Evolutionary conservation across 164 flowering plant genomes (phyloP), one percentile per base, ranked within the genome.

Genomic region (Annona cherimola): DNA sequence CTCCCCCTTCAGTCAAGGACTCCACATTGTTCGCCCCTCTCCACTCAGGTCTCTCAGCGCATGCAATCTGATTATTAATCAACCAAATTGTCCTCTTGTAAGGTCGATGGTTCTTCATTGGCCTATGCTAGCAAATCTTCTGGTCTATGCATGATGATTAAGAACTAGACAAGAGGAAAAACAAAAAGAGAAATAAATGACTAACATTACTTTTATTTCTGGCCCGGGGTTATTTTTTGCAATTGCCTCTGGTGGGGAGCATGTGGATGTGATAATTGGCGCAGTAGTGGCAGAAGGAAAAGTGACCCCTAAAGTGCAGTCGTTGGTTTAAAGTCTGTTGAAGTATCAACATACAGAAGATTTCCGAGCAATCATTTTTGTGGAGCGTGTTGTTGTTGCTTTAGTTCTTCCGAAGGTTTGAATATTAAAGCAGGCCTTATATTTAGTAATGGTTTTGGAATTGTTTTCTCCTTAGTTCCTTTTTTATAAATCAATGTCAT

Each of bases 211-310:
- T 40, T 11, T 12, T 63, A 14, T 69, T 2, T 61, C 54, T 73
- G 46, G 20, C 68, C 8, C 65, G 14, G 66, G 35, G n/a, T 66
- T 41, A 60, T 46, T 26, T 26, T 72, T 19, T 45, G 26, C 69
- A 93, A 98, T 86, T 76, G 99, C 86, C 69, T 93, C 98, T 86
- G 99, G 96, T 78, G 99, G 99, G 69, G 99, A 96, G 85, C 99
- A 93, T 76, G 96, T 96, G 75, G 98, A 96, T 85, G 94, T 73
- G 77, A 77, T 90, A 77, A 93, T 90, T 63, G 99, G 99, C 66
- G 97, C 96, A 74, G 99, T 98, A 71, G 98, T 96, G 59, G 99
- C 98, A 70, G 99, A 96, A 85, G 99, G 98, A 74, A 92, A 91
- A 80, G 98, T 96, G 80, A 96, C 98, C 5, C 99, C 99, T 45